Percentiles rank a stretch among this genome's conserved stretches.
Evolutionary conservation across 306 rosid genomes (phyloP).

Genomic region (Benincasa hispida): DNA sequence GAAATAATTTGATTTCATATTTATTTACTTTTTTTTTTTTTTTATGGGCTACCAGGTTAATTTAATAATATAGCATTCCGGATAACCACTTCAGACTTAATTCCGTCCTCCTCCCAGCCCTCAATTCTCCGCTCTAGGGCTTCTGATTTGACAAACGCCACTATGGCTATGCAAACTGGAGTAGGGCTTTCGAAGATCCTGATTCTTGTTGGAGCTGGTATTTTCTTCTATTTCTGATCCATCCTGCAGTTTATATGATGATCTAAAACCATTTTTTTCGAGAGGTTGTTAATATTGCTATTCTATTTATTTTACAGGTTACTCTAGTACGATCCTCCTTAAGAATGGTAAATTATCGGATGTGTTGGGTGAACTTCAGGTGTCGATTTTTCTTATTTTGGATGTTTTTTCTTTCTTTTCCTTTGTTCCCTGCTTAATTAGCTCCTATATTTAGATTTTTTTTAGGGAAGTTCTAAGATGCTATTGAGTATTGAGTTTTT

Average conservation of each 20-base stretch:
- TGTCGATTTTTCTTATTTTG: neutral
- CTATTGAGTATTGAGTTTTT: neutral
- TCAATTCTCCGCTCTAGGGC: conserved; percentile 1
- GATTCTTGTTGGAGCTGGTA: conserved; percentile 12
- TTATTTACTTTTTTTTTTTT: too few relatives aligned
- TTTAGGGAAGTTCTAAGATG: neutral
- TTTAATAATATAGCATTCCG: neutral
- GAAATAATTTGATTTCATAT: neutral
- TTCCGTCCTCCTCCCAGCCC: neutral
- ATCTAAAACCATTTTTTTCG: neutral
- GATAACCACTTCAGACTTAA: neutral
- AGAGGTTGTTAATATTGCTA: neutral
- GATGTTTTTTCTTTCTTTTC: neutral
- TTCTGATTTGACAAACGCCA: neutral
- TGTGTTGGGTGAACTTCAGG: conserved; percentile 72
- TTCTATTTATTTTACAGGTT: conserved; percentile 32
- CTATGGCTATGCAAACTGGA: conserved; percentile 12
- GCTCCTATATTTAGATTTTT: neutral
- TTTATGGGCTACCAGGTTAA: neutral
- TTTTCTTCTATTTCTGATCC: neutral
- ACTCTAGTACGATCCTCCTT: conserved; percentile 53
- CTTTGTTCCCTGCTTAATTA: neutral
- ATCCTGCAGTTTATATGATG: neutral
- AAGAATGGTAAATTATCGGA: conserved; percentile 71
- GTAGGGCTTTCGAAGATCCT: conserved; percentile 11